Base-by-base conservation (phyloP, 2,329 filamentous ascomycete genomes). In the Pestalotiopsis fici region DNA sequence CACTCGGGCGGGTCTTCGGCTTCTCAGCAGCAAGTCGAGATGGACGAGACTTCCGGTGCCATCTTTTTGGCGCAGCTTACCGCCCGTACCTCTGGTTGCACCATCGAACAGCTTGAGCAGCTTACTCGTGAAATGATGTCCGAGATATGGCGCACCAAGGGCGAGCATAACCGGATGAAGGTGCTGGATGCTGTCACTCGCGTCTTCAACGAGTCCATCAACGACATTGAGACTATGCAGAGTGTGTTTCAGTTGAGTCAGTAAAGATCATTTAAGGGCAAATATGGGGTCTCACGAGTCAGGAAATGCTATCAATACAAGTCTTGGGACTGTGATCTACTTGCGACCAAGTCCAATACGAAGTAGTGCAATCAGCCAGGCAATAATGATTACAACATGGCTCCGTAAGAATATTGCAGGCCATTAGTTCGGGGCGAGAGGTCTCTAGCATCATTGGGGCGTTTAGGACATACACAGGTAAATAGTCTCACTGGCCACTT, bases 91-190 rank as follows among this genome's bases (percentile, higher is more conserved):
- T 90, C 88, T 23, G 93, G 93, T 0, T 93, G 93, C 78, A 93
- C 91, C 0, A 93, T 99, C 64, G 96, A 99, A 81, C 95, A 99
- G 78, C 83, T 99, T 23, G 95, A 98, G 83, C 95, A 98, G 79
- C 91, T 98, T 77, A 95, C 95, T 78, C 91, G 94, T 7, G 90
- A 91, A 71, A 83, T 98, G 70, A 98, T 98, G 95, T 92, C 95
- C 69, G 89, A 91, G 70, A 87, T 98, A 57, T 99, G 96, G 96
- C 86, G 86, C 69, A 87, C 87, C 68, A 87, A 94, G 62, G 86
- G 89, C 60, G 91, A 97, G 74, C 96, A 93, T 88, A 96, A 99
- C 79, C 89, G 96, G 56, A 91, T 90, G 73, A 85, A 86, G 73
- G 94, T 97, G 15, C 85, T 91, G 15, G 82, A 82, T 59, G 82